Base-by-base conservation (phyloP, 1,139 yeast genomes). In the Yamadazyma conglobata region DNA sequence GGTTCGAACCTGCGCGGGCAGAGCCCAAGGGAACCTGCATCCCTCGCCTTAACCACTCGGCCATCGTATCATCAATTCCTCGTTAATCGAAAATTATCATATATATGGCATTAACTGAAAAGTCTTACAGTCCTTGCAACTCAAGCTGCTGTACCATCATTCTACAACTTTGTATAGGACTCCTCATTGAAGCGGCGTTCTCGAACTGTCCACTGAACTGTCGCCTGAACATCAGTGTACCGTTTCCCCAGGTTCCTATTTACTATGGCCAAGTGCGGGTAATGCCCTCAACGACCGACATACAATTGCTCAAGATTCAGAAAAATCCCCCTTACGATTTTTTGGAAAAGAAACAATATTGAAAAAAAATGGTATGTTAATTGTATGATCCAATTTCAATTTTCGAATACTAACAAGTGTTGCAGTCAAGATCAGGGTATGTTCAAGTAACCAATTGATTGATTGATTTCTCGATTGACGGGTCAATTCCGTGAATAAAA, bases 351-450 rank as follows among this genome's bases (percentile, higher is more conserved):
- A 9, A 25, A n/a, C n/a, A n/a, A n/a, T n/a, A n/a, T n/a, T n/a
- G n/a, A 22, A 11, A 12, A 15, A 31, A 29, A 26, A 35, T 35
- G 38, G 38, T 35, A 35, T 16, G 38, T 32, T 18, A 22, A 16
- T 10, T 9, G 9, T 6, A 6, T 6, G 19, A 6, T n/a, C n/a
- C 9, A 24, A 15, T 24, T 6, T 14, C 12, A 9, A n/a, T 11
- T 17, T n/a, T 25, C 11, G 24, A 10, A 15, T 29, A 32, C 34
- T 31, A 32, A 34, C 38, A 10, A 10, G 12, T 7, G 7, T 13
- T 28, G 20, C 42, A 77, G 83, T 77, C 83, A 39, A 76, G 82
- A 74, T 77, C 83, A 48, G 82, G 81, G 81, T 75, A 73, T 45
- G 80, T 71, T 15, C 15, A 21, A 6, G 6, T 5, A 15, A 10